phyloP scores from a whole-genome alignment of 2,329 filamentous ascomycete genomes.

The Calonectria fujianensis region DNA sequence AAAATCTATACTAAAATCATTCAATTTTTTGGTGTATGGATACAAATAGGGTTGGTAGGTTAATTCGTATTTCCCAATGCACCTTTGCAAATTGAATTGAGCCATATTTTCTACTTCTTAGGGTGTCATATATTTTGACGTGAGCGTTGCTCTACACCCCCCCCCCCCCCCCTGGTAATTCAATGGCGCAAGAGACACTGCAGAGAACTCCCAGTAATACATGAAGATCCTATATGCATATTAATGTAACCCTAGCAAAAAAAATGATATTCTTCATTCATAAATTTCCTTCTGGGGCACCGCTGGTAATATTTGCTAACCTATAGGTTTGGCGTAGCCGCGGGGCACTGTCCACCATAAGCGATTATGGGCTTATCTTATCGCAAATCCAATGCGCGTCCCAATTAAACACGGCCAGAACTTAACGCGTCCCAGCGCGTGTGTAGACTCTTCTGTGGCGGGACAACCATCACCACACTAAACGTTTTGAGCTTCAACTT shows the following conservation, averaged over 20 bases:
- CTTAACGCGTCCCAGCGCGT: slow-evolving; percentile 52
- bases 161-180: background rate
- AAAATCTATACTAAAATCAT: background rate
- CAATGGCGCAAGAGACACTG: background rate
- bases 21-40: background rate
- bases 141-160: background rate
- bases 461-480: slow-evolving; percentile 37
- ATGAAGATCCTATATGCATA: background rate
- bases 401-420: slow-evolving; percentile 46
- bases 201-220: background rate
- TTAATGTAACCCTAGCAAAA: background rate
- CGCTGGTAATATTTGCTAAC: background rate
- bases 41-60: no score
- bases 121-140: background rate
- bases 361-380: slow-evolving; percentile 19
- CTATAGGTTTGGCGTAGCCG: background rate
- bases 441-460: slow-evolving; percentile 21
- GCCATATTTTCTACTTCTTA: background rate
- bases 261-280: background rate
- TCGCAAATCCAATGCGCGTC: slow-evolving; percentile 8
- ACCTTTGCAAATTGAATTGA: background rate
- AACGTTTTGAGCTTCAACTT: slow-evolving; percentile 39
- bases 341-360: slow-evolving; percentile 17
- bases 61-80: background rate
- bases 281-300: background rate